Conservation (phyloP, 163 green algal genomes). For the Scenedesmus sp. region DNA sequence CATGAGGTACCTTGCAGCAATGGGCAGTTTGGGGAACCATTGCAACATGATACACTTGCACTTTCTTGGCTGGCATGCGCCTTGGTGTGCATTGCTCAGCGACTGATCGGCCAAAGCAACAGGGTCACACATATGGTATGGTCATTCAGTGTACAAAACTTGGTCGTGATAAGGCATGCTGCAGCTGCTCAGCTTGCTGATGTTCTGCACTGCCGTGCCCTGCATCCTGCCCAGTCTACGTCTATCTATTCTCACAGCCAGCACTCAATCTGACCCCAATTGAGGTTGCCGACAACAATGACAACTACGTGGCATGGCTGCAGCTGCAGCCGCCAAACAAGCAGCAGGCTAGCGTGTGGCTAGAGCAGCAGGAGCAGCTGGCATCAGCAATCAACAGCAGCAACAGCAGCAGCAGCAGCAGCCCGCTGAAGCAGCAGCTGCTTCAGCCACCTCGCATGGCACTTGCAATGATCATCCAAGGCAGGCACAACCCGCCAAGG, state of each 20-base stretch:
- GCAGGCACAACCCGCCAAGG: constrained; percentile 14
- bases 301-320: constrained; percentile 43
- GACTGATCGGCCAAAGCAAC: no score
- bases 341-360: constrained; percentile 1
- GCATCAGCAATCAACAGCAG: neutral
- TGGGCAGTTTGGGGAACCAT: no score
- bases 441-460: neutral
- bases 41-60: no score
- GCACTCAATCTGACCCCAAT: constrained; percentile 41
- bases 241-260: constrained; percentile 10
- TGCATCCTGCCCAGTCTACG: constrained; percentile 11
- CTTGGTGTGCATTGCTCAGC: no score
- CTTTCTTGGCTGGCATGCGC: no score
- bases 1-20: no score
- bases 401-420: neutral
- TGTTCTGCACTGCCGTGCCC: neutral
- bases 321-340: constrained; percentile 40
- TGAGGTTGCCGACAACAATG: neutral
- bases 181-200: neutral
- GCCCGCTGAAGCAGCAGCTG: neutral
- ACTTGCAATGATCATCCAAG: neutral
- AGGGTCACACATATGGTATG: no score
- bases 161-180: no score
- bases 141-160: no score
- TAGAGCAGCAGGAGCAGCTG: constrained; percentile 21